These are phyloP conservation scores for Teratosphaeria destructans DNA, from an alignment of 2,329 filamentous ascomycete species.

Conservation along the genomic window DNA sequence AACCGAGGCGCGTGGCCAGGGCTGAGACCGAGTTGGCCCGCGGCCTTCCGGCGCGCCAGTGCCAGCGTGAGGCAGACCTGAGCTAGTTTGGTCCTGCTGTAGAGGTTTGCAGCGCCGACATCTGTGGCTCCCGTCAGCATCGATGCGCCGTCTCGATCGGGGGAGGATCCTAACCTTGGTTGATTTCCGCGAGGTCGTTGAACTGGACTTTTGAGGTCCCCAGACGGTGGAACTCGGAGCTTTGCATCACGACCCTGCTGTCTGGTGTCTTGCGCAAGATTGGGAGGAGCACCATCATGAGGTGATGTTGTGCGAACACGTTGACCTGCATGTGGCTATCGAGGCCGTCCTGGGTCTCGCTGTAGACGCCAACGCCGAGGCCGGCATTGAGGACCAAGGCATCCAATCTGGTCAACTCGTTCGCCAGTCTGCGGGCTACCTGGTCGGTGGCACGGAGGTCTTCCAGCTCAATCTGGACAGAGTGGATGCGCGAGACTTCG, in stretches of 20 bases:
- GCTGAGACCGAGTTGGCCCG: slow-evolving; percentile 27
- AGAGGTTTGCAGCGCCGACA: slow-evolving; percentile 38
- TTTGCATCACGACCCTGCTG: slow-evolving; percentile 40
- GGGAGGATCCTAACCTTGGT: slow-evolving; percentile 13
- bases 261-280: slow-evolving; percentile 34
- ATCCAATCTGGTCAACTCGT: slow-evolving; percentile 35
- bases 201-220: slow-evolving; percentile 32
- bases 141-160: not conserved
- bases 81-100: slow-evolving; percentile 41
- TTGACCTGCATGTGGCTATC: slow-evolving; percentile 44
- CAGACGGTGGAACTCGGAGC: slow-evolving; percentile 39
- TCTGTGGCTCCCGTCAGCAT: slow-evolving; percentile 19
- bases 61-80: slow-evolving; percentile 38
- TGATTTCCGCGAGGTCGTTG: slow-evolving; percentile 37
- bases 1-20: slow-evolving; percentile 30
- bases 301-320: slow-evolving; percentile 40
- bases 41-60: slow-evolving; percentile 30
- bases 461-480: slow-evolving; percentile 37
- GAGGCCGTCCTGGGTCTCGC: slow-evolving; percentile 40
- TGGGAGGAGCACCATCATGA: slow-evolving; percentile 38
- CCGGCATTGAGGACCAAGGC: slow-evolving; percentile 41
- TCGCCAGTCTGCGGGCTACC: slow-evolving; percentile 34
- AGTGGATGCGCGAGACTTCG: slow-evolving; percentile 35
- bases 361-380: slow-evolving; percentile 40
- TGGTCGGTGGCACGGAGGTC: slow-evolving; percentile 36